phyloP scores from a whole-genome alignment of 1,284 basidiomycete genomes.

The Lignosus rhinocerotis region DNA sequence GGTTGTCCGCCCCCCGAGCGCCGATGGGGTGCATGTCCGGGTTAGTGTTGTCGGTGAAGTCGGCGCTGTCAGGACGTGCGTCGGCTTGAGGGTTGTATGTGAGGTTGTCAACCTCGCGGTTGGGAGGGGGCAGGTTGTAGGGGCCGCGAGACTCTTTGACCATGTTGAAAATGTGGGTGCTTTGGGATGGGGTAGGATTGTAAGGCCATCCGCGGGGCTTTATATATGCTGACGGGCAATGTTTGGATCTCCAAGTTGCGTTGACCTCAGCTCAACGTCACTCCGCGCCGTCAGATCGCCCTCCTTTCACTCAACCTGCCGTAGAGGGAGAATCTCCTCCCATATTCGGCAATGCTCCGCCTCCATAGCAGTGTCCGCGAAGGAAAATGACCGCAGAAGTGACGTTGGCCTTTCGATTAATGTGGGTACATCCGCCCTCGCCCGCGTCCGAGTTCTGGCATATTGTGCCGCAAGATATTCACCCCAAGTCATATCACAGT shows the following conservation, averaged over 20 bases:
- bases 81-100: slow-evolving; percentile 31
- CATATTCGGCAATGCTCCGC: not conserved
- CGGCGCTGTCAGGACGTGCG: slow-evolving; percentile 27
- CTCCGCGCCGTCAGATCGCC: slow-evolving; percentile 5
- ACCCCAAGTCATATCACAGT: too few species aligned
- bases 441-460: too few species aligned
- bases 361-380: not conserved
- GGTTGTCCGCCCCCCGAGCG: slow-evolving; percentile 29
- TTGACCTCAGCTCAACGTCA: slow-evolving; percentile 15
- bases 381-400: not conserved
- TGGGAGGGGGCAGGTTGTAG: slow-evolving; percentile 23
- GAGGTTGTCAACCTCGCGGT: slow-evolving; percentile 24
- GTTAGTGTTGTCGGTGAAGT: slow-evolving; percentile 22
- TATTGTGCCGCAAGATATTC: too few species aligned
- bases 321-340: not conserved
- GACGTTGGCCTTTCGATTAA: not conserved
- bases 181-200: not conserved
- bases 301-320: not conserved
- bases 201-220: not conserved
- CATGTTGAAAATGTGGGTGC: slow-evolving; percentile 1
- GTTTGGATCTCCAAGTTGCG: not conserved
- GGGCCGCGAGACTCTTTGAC: slow-evolving; percentile 24
- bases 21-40: slow-evolving; percentile 22
- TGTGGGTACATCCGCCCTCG: too few species aligned
- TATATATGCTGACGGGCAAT: not conserved